Evolutionary conservation across 192 early-diverging fungal genomes (phyloP), one percentile per base, ranked within the genome.

Genomic region (Umbelopsis sp.): DNA sequence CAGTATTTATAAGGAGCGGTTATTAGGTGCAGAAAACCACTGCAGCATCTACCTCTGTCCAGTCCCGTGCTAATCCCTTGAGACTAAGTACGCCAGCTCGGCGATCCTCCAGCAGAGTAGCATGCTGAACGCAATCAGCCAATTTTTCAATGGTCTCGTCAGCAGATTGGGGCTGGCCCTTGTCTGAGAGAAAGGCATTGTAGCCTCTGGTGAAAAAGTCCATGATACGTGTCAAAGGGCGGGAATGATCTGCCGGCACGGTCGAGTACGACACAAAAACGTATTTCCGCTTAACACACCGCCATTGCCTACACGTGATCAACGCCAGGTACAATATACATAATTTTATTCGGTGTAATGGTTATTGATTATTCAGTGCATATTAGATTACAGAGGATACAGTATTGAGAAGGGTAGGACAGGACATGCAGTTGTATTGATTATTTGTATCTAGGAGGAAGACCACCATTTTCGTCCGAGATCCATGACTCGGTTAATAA

Each of bases 61-160:
- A 97, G 51, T 98, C 93, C 50, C 91, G 79, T 9, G 93, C 86
- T 37, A 97, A 84, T 2, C 93, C 93, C 69, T 95, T 95, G 64
- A 99, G 80, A 8, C 91, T 88, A 21, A 92, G 86, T 13, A 97
- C 92, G 1, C 92, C 93, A 6, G 95, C 92, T 33, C 95, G 77
- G 52, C 93, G 80, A 84, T 99, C 97, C 73, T 99, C 97, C 27
- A 94, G 76, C 22, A 97, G 82, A 10, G 93, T 95, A 16, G 93
- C 88, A 55, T 94, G 87, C 64, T 84, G 87, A 33, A 92, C 90
- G 52, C 94, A 84, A 73, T 97, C 95, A 41, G 88, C 90, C 67
- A 97, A 82, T 71, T 87, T 90, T 69, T 91, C 90, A 71, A 98
- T 88, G 30, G 94, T 95, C 66, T 94, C 93, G 23, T 82, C 79